Base-by-base conservation (phyloP, 1,284 basidiomycete genomes). In the Malassezia brasiliensis region DNA sequence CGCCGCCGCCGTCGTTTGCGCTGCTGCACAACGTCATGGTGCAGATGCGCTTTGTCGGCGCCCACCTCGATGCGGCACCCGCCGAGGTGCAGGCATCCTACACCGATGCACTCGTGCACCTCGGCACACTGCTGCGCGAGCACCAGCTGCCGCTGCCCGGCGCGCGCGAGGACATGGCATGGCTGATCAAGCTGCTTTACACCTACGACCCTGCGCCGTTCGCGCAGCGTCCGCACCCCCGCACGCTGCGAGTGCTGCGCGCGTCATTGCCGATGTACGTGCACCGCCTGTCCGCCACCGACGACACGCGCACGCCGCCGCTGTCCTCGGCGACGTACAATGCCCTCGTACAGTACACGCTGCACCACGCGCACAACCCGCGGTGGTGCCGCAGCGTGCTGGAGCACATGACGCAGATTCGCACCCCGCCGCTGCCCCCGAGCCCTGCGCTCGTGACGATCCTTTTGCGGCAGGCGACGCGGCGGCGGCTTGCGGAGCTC, bases 21-120 rank as follows among this genome's bases (percentile, higher is more conserved):
- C 30, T 57, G 10, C 35, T 57, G 50, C 55, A 57, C 32, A 47
- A 46, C 9, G 19, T 57, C 50, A 57, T 57, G 55, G 38, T 57
- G 28, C 47, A 52, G 44, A 52, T 57, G 55, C 36, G 37, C 8
- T 19, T 30, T 19, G 34, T 48, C 22, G 41, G 32, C 15, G 35
- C 35, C 6, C 37, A 44, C 15, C 15, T 57, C 3, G 37, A 19
- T 3, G 5, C 19, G 10, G 34, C 28, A 5, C 34, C 48, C 10
- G 36, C 44, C 9, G 41, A 14, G 2, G n/a, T 28, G 9, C 22
- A 40, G 31, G 20, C 12, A 4, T 40, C 36, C 17, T 57, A 57
- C 34, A 22, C 39, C 12, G 35, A 41, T 1, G 55, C 55, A 3
- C 45, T 57, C 10, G 19, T 34, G 12, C 20, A 12, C 11, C 47